These are phyloP conservation scores for Geotrichum citri-aurantii DNA, from an alignment of 1,139 yeast species.

Conservation along the genomic window DNA sequence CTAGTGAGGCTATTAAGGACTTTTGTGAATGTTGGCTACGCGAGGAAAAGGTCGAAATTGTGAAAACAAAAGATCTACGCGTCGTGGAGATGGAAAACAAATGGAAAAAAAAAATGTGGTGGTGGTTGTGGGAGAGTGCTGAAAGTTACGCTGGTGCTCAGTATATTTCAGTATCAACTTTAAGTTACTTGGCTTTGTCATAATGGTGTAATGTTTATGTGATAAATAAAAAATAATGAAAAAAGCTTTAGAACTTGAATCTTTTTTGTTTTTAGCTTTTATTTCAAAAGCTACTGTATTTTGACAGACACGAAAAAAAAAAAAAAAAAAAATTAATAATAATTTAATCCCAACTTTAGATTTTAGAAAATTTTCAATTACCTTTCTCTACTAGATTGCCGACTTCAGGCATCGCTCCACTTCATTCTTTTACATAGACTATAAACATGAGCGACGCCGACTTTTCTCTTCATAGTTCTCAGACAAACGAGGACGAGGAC, in stretches of 20 bases:
- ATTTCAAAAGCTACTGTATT: not conserved
- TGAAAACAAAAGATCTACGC: not conserved
- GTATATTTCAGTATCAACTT: not conserved
- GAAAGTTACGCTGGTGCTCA: not conserved
- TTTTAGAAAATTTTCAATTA: not conserved
- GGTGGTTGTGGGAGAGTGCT: not conserved
- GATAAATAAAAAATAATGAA: too few relatives aligned
- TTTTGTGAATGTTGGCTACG: not conserved
- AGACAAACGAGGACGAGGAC: constrained; percentile 1
- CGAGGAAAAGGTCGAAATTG: not conserved
- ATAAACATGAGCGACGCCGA: not conserved
- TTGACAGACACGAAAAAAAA: not conserved
- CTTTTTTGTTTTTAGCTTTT: not conserved
- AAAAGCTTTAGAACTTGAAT: not conserved
- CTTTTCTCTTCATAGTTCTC: not conserved
- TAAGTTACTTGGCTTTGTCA: too few relatives aligned
- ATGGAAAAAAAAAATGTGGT: not conserved
- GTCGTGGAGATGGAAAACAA: not conserved
- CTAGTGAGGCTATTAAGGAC: not conserved
- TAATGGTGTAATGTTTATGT: not conserved
- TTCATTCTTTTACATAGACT: not conserved
- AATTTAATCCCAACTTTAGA: not conserved
- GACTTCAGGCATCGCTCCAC: not conserved
- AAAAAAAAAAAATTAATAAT: too few relatives aligned
- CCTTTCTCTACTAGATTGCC: not conserved